These are phyloP conservation scores for Talaromyces funiculosus DNA, from an alignment of 2,329 filamentous ascomycete genomes.

Conservation along the genomic window DNA sequence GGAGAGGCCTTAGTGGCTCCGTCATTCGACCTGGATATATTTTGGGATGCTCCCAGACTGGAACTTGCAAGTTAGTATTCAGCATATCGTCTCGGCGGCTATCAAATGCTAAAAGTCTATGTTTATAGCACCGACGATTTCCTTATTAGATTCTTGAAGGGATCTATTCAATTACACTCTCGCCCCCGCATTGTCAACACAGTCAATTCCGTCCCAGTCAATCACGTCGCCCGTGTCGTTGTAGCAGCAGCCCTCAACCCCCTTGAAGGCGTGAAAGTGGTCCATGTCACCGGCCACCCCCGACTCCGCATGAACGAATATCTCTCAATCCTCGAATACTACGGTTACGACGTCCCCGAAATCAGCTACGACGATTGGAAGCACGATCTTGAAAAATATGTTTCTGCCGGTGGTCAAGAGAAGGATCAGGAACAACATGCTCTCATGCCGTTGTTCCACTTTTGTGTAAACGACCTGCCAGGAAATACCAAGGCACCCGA, in stretches of 20 bases:
- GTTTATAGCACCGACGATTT: conserved; percentile 75
- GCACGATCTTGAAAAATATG: conserved; percentile 60
- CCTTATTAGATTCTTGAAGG: conserved; percentile 78
- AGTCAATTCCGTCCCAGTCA: conserved; percentile 83
- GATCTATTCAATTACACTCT: conserved; percentile 70
- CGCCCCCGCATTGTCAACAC: conserved; percentile 78
- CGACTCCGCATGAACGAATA: conserved; percentile 72
- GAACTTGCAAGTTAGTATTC: conserved; percentile 34
- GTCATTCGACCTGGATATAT: conserved; percentile 84
- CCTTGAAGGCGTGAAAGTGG: conserved; percentile 55
- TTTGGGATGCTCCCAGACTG: conserved; percentile 64
- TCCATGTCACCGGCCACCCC: conserved; percentile 75
- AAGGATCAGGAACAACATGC: conserved; percentile 63
- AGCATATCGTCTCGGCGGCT: neutral
- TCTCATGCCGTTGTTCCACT: conserved; percentile 69
- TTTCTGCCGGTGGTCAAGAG: conserved; percentile 46
- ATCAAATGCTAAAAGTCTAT: neutral
- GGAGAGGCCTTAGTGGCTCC: conserved; percentile 66
- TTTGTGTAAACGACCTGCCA: conserved; percentile 65
- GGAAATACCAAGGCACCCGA: conserved; percentile 65
- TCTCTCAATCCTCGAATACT: conserved; percentile 62
- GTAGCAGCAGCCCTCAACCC: conserved; percentile 67
- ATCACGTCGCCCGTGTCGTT: conserved; percentile 75
- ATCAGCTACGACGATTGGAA: conserved; percentile 66
- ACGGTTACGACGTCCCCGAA: conserved; percentile 65